Conservation (phyloP, 2,329 filamentous ascomycete species). For the Fusarium sororula region DNA sequence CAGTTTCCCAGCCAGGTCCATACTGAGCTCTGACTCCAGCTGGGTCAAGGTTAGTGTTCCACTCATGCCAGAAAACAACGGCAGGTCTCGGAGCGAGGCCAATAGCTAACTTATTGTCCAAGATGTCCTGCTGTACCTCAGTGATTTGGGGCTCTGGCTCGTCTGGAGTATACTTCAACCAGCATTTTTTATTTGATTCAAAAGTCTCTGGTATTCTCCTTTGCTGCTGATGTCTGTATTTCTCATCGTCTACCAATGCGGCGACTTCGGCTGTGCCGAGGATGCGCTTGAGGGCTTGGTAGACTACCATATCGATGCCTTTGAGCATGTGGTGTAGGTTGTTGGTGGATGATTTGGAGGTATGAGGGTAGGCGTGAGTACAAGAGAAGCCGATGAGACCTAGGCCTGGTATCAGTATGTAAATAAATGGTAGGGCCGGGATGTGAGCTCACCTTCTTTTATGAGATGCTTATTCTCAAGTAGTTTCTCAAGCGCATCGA, state of each 20-base stretch:
- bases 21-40: too few species aligned
- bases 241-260: neutral
- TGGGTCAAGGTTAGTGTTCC: neutral
- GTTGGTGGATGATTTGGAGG: constrained; percentile 27
- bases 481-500: constrained; percentile 1
- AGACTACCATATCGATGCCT: constrained; percentile 56
- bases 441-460: neutral
- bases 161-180: too few species aligned
- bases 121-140: neutral
- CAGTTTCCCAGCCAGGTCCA: too few species aligned
- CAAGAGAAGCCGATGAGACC: constrained; percentile 56
- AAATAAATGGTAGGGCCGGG: accelerated
- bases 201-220: too few species aligned
- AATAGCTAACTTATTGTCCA: neutral
- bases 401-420: accelerated
- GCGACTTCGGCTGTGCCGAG: neutral
- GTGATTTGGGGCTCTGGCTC: too few species aligned
- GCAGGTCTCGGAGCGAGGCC: neutral
- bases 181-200: too few species aligned
- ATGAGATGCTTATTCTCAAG: neutral
- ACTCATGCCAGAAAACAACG: neutral
- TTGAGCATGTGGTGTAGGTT: constrained; percentile 53
- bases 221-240: too few species aligned
- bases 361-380: constrained; percentile 58
- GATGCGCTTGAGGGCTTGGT: constrained; percentile 35